Evolutionary conservation across 2,329 filamentous ascomycete genomes (phyloP).

Genomic region (Arachnomyces sp.): DNA sequence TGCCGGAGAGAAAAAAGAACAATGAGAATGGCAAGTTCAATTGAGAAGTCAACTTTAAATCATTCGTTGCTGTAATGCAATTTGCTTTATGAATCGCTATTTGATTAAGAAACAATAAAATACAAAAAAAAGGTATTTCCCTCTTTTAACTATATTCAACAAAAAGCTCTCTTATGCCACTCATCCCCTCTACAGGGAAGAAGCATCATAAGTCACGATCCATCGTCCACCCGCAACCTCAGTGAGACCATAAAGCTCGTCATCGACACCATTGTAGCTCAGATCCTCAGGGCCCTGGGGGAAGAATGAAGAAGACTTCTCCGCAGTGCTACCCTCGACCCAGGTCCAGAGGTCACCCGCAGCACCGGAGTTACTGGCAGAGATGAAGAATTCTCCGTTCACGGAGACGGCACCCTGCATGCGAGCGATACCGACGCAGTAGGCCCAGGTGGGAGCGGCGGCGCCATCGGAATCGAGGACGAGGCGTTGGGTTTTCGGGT

Average conservation of each 20-base stretch:
- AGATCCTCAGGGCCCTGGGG: slow-evolving; percentile 27
- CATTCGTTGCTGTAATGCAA: no score
- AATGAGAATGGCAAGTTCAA: no score
- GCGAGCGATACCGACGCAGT: slow-evolving; percentile 25
- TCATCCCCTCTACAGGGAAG: neutral
- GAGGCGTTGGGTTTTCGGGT: slow-evolving; percentile 21
- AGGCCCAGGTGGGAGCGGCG: slow-evolving; percentile 22
- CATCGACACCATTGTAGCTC: slow-evolving; percentile 22
- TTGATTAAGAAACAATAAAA: no score
- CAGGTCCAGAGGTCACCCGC: slow-evolving; percentile 28
- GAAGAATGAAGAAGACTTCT: slow-evolving; percentile 14
- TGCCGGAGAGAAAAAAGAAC: no score
- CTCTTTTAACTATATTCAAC: no score
- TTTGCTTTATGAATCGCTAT: no score
- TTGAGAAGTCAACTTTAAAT: no score
- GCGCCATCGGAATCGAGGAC: slow-evolving; percentile 12
- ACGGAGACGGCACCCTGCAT: slow-evolving; percentile 29
- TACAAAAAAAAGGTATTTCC: no score
- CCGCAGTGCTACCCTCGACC: slow-evolving; percentile 20
- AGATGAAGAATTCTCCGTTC: slow-evolving; percentile 26
- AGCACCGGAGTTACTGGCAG: slow-evolving; percentile 23
- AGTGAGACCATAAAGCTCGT: slow-evolving; percentile 19
- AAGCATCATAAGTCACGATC: slow-evolving; percentile 4
- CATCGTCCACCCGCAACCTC: slow-evolving; percentile 21
- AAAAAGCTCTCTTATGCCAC: no score